Evolutionary conservation across 208 protist genomes (phyloP).

Genomic region (Sergeia podlipaevii): DNA sequence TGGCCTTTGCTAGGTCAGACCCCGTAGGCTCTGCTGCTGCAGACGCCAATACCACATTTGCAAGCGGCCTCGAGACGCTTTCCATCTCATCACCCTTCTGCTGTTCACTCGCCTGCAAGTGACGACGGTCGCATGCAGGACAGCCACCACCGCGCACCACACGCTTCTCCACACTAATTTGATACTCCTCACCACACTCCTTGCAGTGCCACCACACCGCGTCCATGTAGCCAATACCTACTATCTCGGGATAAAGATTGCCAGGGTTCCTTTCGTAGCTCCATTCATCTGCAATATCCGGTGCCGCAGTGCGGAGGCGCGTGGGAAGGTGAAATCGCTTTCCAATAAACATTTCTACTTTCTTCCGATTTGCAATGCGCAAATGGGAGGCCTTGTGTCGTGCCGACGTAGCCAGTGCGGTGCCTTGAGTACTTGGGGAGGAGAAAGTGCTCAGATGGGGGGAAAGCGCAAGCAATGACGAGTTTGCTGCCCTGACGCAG

Average conservation of each 20-base stretch:
- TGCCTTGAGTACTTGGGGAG: neutral
- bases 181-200: conserved; percentile 42
- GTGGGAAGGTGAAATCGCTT: conserved; percentile 84
- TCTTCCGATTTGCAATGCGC: conserved; percentile 76
- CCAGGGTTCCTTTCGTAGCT: conserved; percentile 78
- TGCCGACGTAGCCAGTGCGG: neutral
- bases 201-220: conserved; percentile 79
- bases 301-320: conserved; percentile 74
- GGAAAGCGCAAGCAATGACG: conserved; percentile 1
- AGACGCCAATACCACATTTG: too few relatives aligned
- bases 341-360: conserved; percentile 81
- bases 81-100: conserved; percentile 2
- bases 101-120: too few relatives aligned
- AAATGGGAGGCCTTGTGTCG: conserved; percentile 38
- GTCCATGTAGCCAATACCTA: conserved; percentile 73
- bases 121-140: conserved; percentile 56
- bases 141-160: conserved; percentile 81
- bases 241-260: conserved; percentile 82
- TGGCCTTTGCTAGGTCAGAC: too few relatives aligned
- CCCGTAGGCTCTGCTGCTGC: too few relatives aligned
- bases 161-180: conserved; percentile 89
- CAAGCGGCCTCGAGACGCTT: neutral
- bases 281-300: conserved; percentile 88
- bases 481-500: neutral
- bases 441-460: neutral